These are phyloP conservation scores for Candida labiduridarum DNA, from an alignment of 1,139 yeast species.

Conservation along the genomic window DNA sequence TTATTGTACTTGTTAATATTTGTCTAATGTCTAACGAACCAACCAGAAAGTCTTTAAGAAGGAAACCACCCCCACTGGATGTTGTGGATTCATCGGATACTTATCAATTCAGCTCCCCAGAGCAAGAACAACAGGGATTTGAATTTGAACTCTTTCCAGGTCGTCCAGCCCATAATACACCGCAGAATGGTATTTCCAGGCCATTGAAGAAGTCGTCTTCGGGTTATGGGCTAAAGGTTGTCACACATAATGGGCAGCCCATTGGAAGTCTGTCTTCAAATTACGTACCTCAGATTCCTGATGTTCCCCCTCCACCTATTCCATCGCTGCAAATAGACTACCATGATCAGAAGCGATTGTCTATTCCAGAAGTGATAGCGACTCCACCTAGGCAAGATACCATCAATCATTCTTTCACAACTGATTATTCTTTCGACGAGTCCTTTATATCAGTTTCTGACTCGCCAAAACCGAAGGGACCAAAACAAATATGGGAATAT, in stretches of 20 bases:
- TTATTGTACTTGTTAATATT: not conserved
- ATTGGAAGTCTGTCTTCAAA: not conserved
- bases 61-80: conserved; percentile 6
- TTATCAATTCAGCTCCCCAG: not conserved
- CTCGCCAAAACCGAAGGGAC: conserved; percentile 48
- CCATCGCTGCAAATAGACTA: not conserved
- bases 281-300: not conserved
- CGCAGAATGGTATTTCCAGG: not conserved
- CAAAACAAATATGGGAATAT: conserved; percentile 42
- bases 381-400: not conserved
- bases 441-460: conserved; percentile 20
- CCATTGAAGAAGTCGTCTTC: not conserved
- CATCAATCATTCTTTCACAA: not conserved
- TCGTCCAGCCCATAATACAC: not conserved
- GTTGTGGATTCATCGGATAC: not conserved
- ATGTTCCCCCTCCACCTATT: not conserved
- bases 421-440: conserved; percentile 17
- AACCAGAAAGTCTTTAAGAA: conserved; percentile 1
- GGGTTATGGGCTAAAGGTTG: not conserved
- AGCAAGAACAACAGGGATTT: not conserved
- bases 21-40: conserved; percentile 3
- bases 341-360: not conserved
- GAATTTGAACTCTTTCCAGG: not conserved
- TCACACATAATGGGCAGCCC: not conserved
- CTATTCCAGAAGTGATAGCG: not conserved